Conservation (phyloP, 2,329 filamentous ascomycete genomes). For the Tolypocladium ophioglossoides region DNA sequence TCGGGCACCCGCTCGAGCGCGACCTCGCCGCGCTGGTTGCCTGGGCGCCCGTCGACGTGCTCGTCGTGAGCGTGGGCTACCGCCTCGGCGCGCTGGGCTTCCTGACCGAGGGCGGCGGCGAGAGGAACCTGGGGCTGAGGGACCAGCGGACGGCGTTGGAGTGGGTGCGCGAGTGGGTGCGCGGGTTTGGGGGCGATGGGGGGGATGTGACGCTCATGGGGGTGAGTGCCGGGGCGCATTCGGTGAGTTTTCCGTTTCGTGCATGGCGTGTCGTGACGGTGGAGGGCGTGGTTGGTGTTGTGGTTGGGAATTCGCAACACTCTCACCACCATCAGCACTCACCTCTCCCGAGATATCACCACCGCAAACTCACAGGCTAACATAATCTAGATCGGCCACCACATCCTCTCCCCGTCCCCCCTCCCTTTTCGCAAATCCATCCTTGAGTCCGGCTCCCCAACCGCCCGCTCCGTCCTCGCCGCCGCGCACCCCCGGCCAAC, state of each 20-base stretch:
- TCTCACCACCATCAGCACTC: not conserved
- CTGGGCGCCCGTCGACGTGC: slow-evolving; percentile 38
- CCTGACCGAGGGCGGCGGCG: slow-evolving; percentile 38
- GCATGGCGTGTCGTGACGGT: not conserved
- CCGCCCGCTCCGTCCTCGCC: slow-evolving; percentile 40
- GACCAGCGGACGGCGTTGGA: slow-evolving; percentile 49
- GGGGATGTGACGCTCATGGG: slow-evolving; percentile 51
- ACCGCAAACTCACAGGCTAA: not conserved
- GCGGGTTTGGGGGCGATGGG: slow-evolving; percentile 48
- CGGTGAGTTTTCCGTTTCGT: slow-evolving; percentile 25
- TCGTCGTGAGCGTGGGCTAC: slow-evolving; percentile 52
- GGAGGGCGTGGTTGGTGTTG: not conserved
- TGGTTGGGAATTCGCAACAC: slow-evolving; percentile 7
- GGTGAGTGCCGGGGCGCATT: slow-evolving; percentile 51
- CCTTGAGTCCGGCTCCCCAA: slow-evolving; percentile 46
- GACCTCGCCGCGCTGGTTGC: slow-evolving; percentile 52
- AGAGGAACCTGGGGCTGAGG: slow-evolving; percentile 53
- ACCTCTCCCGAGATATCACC: not conserved
- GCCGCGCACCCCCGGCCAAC: slow-evolving; percentile 47
- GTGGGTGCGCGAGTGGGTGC: slow-evolving; percentile 52
- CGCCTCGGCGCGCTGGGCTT: slow-evolving; percentile 61
- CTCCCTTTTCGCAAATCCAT: slow-evolving; percentile 42
- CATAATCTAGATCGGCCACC: slow-evolving; percentile 49
- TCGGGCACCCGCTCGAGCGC: slow-evolving; percentile 39
- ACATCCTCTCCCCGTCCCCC: slow-evolving; percentile 41